Percentiles rank a stretch among this genome's conserved stretches.
These are phyloP conservation scores for Brassica carinata DNA, from an alignment of 345 rosid species.

Conservation along the genomic window DNA sequence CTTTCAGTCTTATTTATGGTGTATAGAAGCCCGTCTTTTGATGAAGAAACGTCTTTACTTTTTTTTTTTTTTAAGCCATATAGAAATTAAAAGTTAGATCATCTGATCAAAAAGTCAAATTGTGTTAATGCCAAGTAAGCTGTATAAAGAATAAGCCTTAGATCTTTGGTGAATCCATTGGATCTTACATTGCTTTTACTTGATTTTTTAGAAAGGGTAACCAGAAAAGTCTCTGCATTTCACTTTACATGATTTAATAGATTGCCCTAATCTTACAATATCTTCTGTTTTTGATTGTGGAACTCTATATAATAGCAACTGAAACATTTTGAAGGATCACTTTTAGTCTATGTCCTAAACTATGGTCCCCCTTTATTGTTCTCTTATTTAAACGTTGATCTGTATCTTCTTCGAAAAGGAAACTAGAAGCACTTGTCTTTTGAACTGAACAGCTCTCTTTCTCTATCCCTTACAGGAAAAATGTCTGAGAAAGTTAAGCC, in stretches of 20 bases:
- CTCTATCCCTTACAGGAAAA: slow-evolving; percentile 45
- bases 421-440: slow-evolving; percentile 40
- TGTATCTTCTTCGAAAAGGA: slow-evolving; percentile 44
- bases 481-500: slow-evolving; percentile 60
- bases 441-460: slow-evolving; percentile 32
- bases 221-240: slow-evolving; percentile 21
- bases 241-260: neutral
- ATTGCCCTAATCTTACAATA: slow-evolving; percentile 24
- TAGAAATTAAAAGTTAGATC: slow-evolving; percentile 3
- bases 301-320: slow-evolving; percentile 8
- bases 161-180: slow-evolving; percentile 10
- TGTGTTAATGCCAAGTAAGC: neutral
- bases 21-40: slow-evolving; percentile 20
- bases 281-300: neutral
- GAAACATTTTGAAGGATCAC: neutral
- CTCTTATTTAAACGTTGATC: slow-evolving; percentile 37
- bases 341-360: slow-evolving; percentile 41
- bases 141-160: slow-evolving; percentile 2
- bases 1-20: neutral
- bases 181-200: slow-evolving; percentile 26
- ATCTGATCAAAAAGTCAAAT: neutral
- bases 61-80: neutral
- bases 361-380: slow-evolving; percentile 59
- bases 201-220: too few species aligned
- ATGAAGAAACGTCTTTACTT: neutral